Base-by-base conservation (phyloP, 1,284 basidiomycete species). In the Apiotrichum gracile region DNA sequence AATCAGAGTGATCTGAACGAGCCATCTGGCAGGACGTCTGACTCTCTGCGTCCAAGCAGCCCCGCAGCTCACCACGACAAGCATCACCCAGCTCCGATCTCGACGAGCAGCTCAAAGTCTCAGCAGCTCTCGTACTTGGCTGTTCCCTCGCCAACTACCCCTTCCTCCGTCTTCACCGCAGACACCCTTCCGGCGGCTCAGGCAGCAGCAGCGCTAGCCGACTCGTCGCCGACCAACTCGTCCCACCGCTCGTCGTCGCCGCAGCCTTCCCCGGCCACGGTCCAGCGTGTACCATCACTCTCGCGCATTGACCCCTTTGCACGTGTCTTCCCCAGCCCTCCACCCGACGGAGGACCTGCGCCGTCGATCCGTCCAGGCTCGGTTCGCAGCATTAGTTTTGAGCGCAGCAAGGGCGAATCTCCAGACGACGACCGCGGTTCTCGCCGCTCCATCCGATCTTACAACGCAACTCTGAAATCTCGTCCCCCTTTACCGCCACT, bases 281-380 rank as follows among this genome's bases (percentile, higher is more conserved):
- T 34, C 13, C 43, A 45, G 26, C 43, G 43, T 31, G 13, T 45
- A 19, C 33, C 44, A 4, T 46, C 44, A 16, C 33, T 37, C 24
- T 12, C 21, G 10, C 31, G 44, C 26, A 26, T 42, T 25, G 44
- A 34, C 22, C 31, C 46, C 19, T 34, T 37, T 27, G 25, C 46
- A 1, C 50, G 50, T 17, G 50, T 52, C 27, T 52, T 52, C 38
- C 50, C 50, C 38, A 35, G 31, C 4, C 50, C 50, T 1, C 50
- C 50, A 21, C 6, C 39, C 4, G 46, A 48, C 26, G 44, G 45
- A 8, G 37, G 39, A 17, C 42, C 27, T 7, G 17, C 46, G 3
- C 54, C 58, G 10, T 24, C 45, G 4, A 59, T 59, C 34, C 48
- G 54, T 5, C 54, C 58, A 17, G 58, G 58, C 45, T 59, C 58